Base-by-base conservation (phyloP, 768 basidiomycete species). In the Tulasnella sp. region DNA sequence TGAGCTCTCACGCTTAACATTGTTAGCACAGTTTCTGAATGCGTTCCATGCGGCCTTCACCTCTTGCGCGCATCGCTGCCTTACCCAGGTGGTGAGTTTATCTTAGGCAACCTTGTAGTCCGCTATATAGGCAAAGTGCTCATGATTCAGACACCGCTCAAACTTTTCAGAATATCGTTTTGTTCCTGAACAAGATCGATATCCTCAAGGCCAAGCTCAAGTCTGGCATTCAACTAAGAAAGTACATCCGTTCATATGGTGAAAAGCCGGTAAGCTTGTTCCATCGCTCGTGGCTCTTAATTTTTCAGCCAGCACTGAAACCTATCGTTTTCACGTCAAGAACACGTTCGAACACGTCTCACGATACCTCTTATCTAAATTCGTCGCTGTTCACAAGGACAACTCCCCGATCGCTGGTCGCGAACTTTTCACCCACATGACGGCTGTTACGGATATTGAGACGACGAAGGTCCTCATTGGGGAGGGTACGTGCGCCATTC, bases 291-390 rank as follows among this genome's bases (percentile, higher is more conserved):
- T 19, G 63, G 61, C 45, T 60, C 38, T 10, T 24, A 19, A 31
- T 25, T 42, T 25, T 25, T 38, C 22, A 66, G 87, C 85, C 66
- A 87, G 88, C 69, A 85, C 84, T 30, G 87, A 85, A 53, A 88
- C 82, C 64, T 82, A 4, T 77, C 84, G 53, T 77, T 87, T 2
- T 49, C 10, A 24, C 56, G 27, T 38, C 22, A 75, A 82, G 30
- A 88, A 90, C 63, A 79, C 77, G 53, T 87, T 75, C 68, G 79
- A 84, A 64, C 77, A 78, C 19, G 87, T 83, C 15, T 77, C 86
- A 38, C 78, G 81, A 51, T 90, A 91, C 65, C 90, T 91, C 74
- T 79, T 80, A n/a, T 78, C 83, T n/a, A 88, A 90, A 68, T 91
- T 91, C 42, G 38, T 42, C 24, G 60, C 59, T 12, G 60, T 60